Conservation (phyloP, 192 early-diverging fungal genomes). For the Chytriomyces sp. region DNA sequence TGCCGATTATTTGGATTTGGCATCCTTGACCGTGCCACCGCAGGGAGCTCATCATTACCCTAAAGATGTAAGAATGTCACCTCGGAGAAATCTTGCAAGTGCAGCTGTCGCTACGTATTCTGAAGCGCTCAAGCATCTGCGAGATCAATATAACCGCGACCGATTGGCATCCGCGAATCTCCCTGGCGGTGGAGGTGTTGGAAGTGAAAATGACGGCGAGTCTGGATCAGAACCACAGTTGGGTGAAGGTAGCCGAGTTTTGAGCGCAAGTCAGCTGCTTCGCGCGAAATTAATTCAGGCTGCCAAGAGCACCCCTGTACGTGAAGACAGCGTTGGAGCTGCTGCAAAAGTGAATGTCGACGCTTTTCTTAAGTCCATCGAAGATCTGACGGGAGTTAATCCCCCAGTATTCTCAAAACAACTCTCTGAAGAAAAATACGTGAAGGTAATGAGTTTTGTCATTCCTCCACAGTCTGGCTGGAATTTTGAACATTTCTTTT, state of each 20-base stretch:
- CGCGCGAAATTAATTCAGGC: not conserved
- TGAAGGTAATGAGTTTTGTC: constrained; percentile 59
- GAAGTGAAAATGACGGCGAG: constrained; percentile 6
- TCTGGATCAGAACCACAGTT: not conserved
- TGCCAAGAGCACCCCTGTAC: too few relatives aligned
- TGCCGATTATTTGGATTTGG: constrained; percentile 61
- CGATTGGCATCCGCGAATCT: not conserved
- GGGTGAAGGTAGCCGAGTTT: not conserved
- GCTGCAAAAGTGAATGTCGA: constrained; percentile 53
- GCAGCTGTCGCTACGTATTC: constrained; percentile 27
- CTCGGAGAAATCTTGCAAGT: constrained; percentile 38
- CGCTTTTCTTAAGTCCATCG: constrained; percentile 65
- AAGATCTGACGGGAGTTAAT: constrained; percentile 61
- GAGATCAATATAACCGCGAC: constrained; percentile 40
- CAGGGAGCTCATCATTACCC: constrained; percentile 1
- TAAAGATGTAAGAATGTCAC: constrained; percentile 41
- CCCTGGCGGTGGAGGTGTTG: not conserved
- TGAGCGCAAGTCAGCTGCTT: not conserved
- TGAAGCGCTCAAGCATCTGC: constrained; percentile 44
- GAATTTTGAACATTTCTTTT: not conserved
- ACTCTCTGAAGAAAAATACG: constrained; percentile 74
- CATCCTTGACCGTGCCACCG: constrained; percentile 10
- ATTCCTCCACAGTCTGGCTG: not conserved
- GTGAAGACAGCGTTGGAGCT: not conserved
- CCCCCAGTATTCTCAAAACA: constrained; percentile 73